phyloP scores from a whole-genome alignment of 1,284 basidiomycete genomes.

The Meira nashicola region DNA sequence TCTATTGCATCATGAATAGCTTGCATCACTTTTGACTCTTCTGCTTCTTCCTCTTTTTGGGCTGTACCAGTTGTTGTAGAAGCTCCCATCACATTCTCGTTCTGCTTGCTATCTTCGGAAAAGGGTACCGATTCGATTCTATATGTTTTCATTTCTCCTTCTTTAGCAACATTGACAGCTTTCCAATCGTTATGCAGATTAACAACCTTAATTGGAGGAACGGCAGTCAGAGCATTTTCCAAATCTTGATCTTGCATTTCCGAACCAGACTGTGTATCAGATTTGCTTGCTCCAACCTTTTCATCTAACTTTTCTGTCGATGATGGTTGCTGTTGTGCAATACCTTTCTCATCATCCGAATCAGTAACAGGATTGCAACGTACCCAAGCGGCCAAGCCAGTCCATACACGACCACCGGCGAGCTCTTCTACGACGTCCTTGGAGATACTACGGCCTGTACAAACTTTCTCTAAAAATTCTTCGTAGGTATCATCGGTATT shows the following conservation, averaged over 20 bases:
- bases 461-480: constrained; percentile 38
- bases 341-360: background rate
- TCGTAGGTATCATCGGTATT: constrained; percentile 53
- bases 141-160: constrained; percentile 30
- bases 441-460: constrained; percentile 52
- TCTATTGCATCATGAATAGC: constrained; percentile 6
- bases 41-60: background rate
- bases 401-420: constrained; percentile 56
- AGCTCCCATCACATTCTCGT: background rate
- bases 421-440: constrained; percentile 51
- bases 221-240: no score
- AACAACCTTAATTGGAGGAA: constrained; percentile 19
- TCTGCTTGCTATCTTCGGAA: background rate
- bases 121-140: constrained; percentile 22
- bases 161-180: constrained; percentile 27
- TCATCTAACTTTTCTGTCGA: background rate
- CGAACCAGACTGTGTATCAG: background rate
- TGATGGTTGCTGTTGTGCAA: background rate
- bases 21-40: background rate
- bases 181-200: constrained; percentile 30
- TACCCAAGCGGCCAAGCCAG: constrained; percentile 53
- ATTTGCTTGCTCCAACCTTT: constrained; percentile 4
- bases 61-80: background rate
- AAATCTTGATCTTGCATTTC: constrained; percentile 18
- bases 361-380: constrained; percentile 30